These are phyloP conservation scores for Saccharomyces kudriavzevii DNA, from an alignment of 805 yeast genomes.

Conservation along the genomic window DNA sequence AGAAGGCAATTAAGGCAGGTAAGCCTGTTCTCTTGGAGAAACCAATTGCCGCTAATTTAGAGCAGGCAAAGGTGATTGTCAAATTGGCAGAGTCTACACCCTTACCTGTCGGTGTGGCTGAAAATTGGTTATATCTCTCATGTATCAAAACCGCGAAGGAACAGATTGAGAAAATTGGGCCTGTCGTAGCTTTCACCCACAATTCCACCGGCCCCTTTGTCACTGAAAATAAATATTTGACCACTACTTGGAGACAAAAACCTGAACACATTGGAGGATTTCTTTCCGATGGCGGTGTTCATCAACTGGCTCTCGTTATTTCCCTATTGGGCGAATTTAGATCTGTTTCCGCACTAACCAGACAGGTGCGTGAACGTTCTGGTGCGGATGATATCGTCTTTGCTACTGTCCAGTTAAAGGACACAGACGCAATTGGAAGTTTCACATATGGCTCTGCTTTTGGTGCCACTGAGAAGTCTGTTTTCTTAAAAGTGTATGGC, in stretches of 20 bases:
- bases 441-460: slow-evolving; percentile 82
- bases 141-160: slow-evolving; percentile 49
- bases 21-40: slow-evolving; percentile 83
- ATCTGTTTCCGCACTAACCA: slow-evolving; percentile 65
- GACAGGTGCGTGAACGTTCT: slow-evolving; percentile 64
- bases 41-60: slow-evolving; percentile 82
- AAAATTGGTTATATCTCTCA: slow-evolving; percentile 75
- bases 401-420: slow-evolving; percentile 55
- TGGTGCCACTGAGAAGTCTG: slow-evolving; percentile 69
- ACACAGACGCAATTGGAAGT: slow-evolving; percentile 62
- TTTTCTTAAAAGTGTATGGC: slow-evolving; percentile 67
- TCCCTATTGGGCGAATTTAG: slow-evolving; percentile 70
- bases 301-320: slow-evolving; percentile 81
- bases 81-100: slow-evolving; percentile 51
- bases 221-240: slow-evolving; percentile 48
- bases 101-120: slow-evolving; percentile 68
- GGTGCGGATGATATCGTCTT: slow-evolving; percentile 79
- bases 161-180: slow-evolving; percentile 65
- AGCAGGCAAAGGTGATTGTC: slow-evolving; percentile 76
- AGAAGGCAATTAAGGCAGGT: slow-evolving; percentile 59
- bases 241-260: slow-evolving; percentile 77
- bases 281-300: slow-evolving; percentile 93
- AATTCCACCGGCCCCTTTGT: slow-evolving; percentile 68
- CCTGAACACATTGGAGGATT: slow-evolving; percentile 93
- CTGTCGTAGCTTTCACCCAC: slow-evolving; percentile 58